Conservation (phyloP, 345 rosid species). For the Euclidium syriacum region DNA sequence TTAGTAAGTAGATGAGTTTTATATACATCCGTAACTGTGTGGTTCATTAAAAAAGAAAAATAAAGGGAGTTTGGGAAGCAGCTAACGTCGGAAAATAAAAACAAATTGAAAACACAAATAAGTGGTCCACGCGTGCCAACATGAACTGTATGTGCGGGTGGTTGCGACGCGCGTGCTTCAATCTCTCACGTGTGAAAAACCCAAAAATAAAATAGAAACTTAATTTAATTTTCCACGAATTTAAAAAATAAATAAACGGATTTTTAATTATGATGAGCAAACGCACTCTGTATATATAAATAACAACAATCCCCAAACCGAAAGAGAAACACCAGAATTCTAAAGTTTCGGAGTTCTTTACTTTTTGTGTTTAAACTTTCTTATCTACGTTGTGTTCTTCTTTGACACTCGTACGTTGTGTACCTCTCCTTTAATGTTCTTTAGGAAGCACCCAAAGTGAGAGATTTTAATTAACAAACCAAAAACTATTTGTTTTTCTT, state of each 20-base stretch:
- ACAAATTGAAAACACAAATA: slow-evolving; percentile 9
- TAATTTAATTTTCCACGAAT: neutral
- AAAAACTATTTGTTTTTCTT: neutral
- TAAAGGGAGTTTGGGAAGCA: no score
- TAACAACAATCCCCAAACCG: slow-evolving; percentile 8
- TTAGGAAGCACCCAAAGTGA: neutral
- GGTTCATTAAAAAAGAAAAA: no score
- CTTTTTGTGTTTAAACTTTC: neutral
- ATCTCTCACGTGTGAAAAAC: slow-evolving; percentile 50
- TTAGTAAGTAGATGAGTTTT: neutral
- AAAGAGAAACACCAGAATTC: slow-evolving; percentile 3
- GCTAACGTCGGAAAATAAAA: neutral
- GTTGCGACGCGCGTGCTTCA: slow-evolving; percentile 44
- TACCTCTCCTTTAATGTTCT: slow-evolving; percentile 7
- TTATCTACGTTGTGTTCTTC: slow-evolving; percentile 7
- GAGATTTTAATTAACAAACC: neutral
- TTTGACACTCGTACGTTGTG: slow-evolving; percentile 21
- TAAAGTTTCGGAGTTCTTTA: neutral
- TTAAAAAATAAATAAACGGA: neutral
- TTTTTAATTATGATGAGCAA: slow-evolving; percentile 18
- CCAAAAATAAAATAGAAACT: neutral
- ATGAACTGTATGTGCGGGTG: slow-evolving; percentile 31
- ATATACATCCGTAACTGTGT: no score
- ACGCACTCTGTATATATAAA: slow-evolving; percentile 24
- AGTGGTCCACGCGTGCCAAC: slow-evolving; percentile 68